These are phyloP conservation scores for Haematococcus sp. DNA, from an alignment of 139 green algal species.

Conservation along the genomic window DNA sequence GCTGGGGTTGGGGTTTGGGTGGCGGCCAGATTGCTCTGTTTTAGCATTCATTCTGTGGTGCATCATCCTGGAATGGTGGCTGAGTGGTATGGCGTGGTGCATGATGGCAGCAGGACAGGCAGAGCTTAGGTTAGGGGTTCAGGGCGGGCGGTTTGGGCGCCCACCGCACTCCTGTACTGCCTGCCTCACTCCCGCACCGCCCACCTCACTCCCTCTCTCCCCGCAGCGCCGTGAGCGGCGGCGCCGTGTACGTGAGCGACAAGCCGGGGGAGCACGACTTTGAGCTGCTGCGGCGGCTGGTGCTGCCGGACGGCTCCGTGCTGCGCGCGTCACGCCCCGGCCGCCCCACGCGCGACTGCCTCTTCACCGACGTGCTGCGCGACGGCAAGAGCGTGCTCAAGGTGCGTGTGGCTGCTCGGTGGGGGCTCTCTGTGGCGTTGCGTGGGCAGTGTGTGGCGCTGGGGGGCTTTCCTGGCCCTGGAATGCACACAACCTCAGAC, in stretches of 20 bases:
- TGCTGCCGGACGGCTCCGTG: slow-evolving; percentile 73
- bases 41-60: too few species aligned
- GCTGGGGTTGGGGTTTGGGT: slow-evolving; percentile 38
- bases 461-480: neutral
- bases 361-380: slow-evolving; percentile 83
- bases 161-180: neutral
- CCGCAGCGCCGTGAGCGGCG: slow-evolving; percentile 63
- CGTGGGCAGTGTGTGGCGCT: neutral
- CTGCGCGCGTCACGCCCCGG: slow-evolving; percentile 72
- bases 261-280: slow-evolving; percentile 82
- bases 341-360: slow-evolving; percentile 83
- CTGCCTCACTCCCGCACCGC: neutral
- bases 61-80: too few species aligned
- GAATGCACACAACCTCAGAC: neutral
- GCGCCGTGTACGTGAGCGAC: slow-evolving; percentile 82
- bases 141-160: too few species aligned
- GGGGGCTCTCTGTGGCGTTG: neutral
- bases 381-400: slow-evolving; percentile 83
- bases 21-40: too few species aligned
- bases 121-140: too few species aligned
- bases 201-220: neutral
- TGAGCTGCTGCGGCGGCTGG: slow-evolving; percentile 68
- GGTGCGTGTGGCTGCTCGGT: slow-evolving; percentile 36
- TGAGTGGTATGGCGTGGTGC: neutral
- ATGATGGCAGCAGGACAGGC: neutral